Conservation (phyloP, 441 rosid genomes). For the Monsonia emarginata region DNA sequence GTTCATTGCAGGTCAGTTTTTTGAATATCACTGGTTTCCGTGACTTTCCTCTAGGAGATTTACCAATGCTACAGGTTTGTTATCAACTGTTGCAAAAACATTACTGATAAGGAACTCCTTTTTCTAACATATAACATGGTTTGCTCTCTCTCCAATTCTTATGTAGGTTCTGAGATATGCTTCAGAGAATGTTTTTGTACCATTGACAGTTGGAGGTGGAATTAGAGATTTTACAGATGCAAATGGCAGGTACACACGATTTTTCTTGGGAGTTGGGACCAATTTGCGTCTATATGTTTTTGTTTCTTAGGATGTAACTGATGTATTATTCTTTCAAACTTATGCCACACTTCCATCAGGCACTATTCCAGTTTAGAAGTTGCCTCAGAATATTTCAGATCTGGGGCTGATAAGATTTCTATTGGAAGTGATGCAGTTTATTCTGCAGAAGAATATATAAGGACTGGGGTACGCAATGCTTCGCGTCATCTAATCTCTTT, state of each 20-base stretch:
- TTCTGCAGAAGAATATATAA: slow-evolving; percentile 76
- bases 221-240: slow-evolving; percentile 91
- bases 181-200: slow-evolving; percentile 93
- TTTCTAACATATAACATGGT: not conserved
- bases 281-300: not conserved
- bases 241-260: slow-evolving; percentile 58
- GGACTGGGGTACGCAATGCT: slow-evolving; percentile 52
- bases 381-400: slow-evolving; percentile 92
- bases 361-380: slow-evolving; percentile 93
- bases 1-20: slow-evolving; percentile 56
- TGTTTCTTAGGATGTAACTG: too few species aligned
- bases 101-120: not conserved
- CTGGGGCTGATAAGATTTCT: slow-evolving; percentile 94
- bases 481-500: slow-evolving; percentile 10
- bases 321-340: slow-evolving; percentile 6
- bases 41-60: slow-evolving; percentile 84
- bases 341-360: slow-evolving; percentile 32
- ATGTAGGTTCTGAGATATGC: slow-evolving; percentile 69
- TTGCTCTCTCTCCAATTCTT: slow-evolving; percentile 12
- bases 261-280: not conserved
- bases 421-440: slow-evolving; percentile 95
- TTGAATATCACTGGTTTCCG: slow-evolving; percentile 90
- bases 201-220: slow-evolving; percentile 98
- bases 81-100: slow-evolving; percentile 6
- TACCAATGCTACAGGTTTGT: slow-evolving; percentile 92